phyloP scores from a whole-genome alignment of 139 green algal genomes.

The Coelastrella sp. region DNA sequence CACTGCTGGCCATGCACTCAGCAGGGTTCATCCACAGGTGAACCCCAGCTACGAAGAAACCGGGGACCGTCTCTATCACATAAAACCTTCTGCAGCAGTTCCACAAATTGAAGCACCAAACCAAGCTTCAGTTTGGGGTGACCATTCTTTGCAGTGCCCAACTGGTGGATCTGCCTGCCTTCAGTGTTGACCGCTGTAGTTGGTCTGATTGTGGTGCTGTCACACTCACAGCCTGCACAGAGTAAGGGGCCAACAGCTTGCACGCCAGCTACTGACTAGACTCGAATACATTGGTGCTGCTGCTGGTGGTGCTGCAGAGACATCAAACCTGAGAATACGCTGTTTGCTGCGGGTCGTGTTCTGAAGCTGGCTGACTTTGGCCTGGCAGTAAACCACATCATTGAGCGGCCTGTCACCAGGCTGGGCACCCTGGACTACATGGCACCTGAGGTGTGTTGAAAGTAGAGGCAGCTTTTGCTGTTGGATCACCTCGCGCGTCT shows the following conservation, averaged over 20 bases:
- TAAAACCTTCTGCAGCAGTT: neutral
- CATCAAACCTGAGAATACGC: slow-evolving; percentile 88
- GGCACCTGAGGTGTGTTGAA: slow-evolving; percentile 55
- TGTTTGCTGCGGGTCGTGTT: slow-evolving; percentile 63
- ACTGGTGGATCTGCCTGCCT: too few relatives aligned
- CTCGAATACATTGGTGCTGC: neutral
- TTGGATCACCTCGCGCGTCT: too few relatives aligned
- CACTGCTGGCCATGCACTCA: slow-evolving; percentile 69
- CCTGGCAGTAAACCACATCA: slow-evolving; percentile 60
- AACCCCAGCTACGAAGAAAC: too few relatives aligned
- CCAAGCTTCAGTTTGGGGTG: neutral
- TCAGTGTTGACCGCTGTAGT: too few relatives aligned
- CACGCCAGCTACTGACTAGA: neutral
- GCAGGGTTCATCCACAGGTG: slow-evolving; percentile 65
- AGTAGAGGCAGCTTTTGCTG: too few relatives aligned
- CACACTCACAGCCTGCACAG: too few relatives aligned
- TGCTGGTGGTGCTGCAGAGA: slow-evolving; percentile 53
- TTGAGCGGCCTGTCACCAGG: slow-evolving; percentile 67
- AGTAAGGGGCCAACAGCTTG: too few relatives aligned
- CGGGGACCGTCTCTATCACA: too few relatives aligned
- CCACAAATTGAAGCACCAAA: neutral
- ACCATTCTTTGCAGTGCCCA: too few relatives aligned
- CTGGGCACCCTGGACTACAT: slow-evolving; percentile 77
- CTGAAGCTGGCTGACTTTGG: slow-evolving; percentile 78
- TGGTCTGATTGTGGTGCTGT: too few relatives aligned